Evolutionary conservation across 768 basidiomycete genomes (phyloP).

Genomic region (Lactarius deliciosus): DNA sequence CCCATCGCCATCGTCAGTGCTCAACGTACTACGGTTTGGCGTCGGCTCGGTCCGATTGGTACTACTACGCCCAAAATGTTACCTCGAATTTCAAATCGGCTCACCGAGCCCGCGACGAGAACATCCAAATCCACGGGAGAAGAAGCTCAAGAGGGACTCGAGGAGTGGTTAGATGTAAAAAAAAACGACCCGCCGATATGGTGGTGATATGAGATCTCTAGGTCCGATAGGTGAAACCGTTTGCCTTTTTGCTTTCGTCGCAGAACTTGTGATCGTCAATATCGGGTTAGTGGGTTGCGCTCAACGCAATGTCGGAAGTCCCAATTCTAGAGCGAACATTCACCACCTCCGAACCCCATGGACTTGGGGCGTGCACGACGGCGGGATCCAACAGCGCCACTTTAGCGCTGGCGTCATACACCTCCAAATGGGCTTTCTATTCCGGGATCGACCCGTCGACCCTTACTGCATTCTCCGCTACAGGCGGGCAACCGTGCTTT

Average conservation of each 20-base stretch:
- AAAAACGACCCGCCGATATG: slow-evolving; percentile 1
- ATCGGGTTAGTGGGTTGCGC: not conserved
- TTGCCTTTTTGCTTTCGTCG: not conserved
- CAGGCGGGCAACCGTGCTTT: not conserved
- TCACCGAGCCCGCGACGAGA: not conserved
- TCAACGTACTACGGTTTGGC: not conserved
- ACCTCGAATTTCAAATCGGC: slow-evolving; percentile 9
- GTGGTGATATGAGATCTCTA: not conserved
- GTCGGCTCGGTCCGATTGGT: not conserved
- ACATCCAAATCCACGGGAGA: slow-evolving; percentile 15
- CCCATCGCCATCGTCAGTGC: not conserved
- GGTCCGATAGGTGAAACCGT: slow-evolving; percentile 1
- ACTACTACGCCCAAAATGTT: not conserved
- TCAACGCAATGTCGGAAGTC: not conserved
- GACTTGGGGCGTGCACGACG: not conserved
- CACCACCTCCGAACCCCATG: slow-evolving; percentile 5
- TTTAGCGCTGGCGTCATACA: not conserved
- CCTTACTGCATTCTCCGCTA: slow-evolving; percentile 17
- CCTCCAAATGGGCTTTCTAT: slow-evolving; percentile 5
- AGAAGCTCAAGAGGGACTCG: slow-evolving; percentile 10
- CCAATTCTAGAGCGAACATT: not conserved
- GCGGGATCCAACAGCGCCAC: not conserved
- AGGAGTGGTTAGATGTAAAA: not conserved
- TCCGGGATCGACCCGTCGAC: slow-evolving; percentile 8
- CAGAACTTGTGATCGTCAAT: not conserved